Base-by-base conservation (phyloP, 1,284 basidiomycete species). In the Apiotrichum sp. region DNA sequence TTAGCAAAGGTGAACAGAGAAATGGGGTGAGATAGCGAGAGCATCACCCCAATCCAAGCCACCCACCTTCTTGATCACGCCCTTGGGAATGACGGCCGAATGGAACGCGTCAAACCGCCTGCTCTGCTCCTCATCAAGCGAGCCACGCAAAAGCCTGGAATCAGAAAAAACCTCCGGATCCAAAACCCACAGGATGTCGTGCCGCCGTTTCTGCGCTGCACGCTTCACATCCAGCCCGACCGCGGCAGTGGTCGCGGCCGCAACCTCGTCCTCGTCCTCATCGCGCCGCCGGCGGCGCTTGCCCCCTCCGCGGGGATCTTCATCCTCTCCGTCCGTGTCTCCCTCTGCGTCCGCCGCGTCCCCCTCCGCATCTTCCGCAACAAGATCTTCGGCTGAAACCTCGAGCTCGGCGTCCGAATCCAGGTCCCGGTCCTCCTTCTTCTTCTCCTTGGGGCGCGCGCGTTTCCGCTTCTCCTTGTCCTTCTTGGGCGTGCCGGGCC, bases 51-150 rank as follows among this genome's bases (percentile, higher is more conserved):
- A 6, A 14, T 29, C 7, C 8, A 16, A 6, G 36, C 13, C 3
- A 61, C 66, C n/a, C 40, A 71, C 72, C 63, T 63, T 62, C 50
- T 65, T 70, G 29, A 74, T 62, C 3, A 64, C 68, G 22, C 62
- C 56, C 43, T 62, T 65, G 6, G 68, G 68, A 9, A 74, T 62
- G 16, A 67, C 64, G 7, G 62, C 63, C 0, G 62, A 59, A 14
- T 53, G 64, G 60, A 73, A 74, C 6, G 69, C 66, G 39, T 74
- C 72, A 50, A 68, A 73, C 11, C 72, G 66, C 50, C 62, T 68
- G 1, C 56, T 65, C 44, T 72, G 71, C 41, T 74, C 72, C 3
- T 63, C 43, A 56, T 73, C 71, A 10, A 73, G 56, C n/a, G 63
- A 50, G 9, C 62, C 62, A n/a, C 72, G 62, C 29, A 74, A 59